Evolutionary conservation across 202 grass and related monocot genomes (phyloP).

Genomic region (Saccharum hybrid): DNA sequence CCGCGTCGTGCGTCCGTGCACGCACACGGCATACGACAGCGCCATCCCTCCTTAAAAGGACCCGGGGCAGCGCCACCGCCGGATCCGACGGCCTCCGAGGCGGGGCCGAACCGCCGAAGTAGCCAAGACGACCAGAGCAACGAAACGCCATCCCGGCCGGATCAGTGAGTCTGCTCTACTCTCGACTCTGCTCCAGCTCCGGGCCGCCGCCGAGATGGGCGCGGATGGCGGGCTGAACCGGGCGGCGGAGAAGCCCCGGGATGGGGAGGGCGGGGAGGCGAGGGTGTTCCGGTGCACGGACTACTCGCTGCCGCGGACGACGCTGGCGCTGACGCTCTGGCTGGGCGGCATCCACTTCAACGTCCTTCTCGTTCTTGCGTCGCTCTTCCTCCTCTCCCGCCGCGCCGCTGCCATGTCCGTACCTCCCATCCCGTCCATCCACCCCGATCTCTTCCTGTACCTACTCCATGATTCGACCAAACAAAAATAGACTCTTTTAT

Average conservation of each 20-base stretch:
- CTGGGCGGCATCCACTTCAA: conserved; percentile 86
- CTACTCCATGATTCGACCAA: conserved; percentile 20
- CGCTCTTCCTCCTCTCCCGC: conserved; percentile 75
- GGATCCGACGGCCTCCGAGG: conserved; percentile 24
- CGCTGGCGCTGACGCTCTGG: conserved; percentile 72
- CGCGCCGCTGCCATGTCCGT: conserved; percentile 69
- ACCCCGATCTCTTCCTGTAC: neutral
- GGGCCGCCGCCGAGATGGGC: conserved; percentile 39
- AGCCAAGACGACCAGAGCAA: neutral
- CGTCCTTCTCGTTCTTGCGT: conserved; percentile 64
- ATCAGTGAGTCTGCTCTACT: neutral
- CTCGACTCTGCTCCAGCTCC: neutral
- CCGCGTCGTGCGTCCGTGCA: conserved; percentile 37
- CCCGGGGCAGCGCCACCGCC: conserved; percentile 23
- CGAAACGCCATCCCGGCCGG: conserved; percentile 12
- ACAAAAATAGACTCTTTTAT: neutral
- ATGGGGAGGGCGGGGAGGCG: conserved; percentile 12
- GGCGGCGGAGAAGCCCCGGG: conserved; percentile 19
- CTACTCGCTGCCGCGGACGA: conserved; percentile 62
- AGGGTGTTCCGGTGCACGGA: conserved; percentile 59
- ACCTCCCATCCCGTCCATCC: neutral
- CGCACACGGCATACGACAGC: conserved; percentile 39
- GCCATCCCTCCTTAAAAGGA: neutral
- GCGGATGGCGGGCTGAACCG: conserved; percentile 25
- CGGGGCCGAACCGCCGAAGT: neutral